Evolutionary conservation across 2,329 filamentous ascomycete species (phyloP), one percentile per base, ranked within the genome.

Genomic region (Triangularia verruculosa): DNA sequence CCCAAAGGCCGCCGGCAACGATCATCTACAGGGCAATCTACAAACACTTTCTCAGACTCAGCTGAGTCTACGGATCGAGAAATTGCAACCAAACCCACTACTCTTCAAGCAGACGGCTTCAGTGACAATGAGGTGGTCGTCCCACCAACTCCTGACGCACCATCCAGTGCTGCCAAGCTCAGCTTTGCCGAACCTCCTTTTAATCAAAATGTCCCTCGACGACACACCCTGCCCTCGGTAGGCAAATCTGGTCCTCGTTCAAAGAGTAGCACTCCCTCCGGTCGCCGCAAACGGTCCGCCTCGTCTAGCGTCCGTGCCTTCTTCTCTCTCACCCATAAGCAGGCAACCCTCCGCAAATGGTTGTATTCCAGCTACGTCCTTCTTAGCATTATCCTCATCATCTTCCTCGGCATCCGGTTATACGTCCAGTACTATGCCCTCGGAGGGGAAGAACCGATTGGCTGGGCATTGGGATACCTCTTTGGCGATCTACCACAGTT

Each of bases 391-490:
- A 59, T 88, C 8, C 71, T 79, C 0, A 84, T 92, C 30, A 85
- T 96, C 59, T 76, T 97, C 3, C 76, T 87, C 2, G 90, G 88
- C 0, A 83, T 98, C 27, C 86, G 93, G 61, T 80, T 81, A 2
- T 90, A 92, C 69, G 86, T 98, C 57, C 78, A 83, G 43, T 77
- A 78, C 52, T 81, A 84, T 66, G 93, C 92, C 13, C 80, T 99
- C 1, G 72, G 83, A 32, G 87, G 86, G 15, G 79, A 87, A 59
- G 95, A 99, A 70, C 93, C 95, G 0, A 86, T 99, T 53, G 92
- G 94, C 2, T 99, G 95, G 95, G 93, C 92, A 0, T 76, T 97
- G 11, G 89, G 92, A 1, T 99, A 99, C 75, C 79, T 97, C 2
- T 85, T 98, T 66, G 93, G 94, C 12, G 90, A 96, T 70, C 73